Percentiles rank a stretch among this genome's conserved stretches.
phyloP scores from a whole-genome alignment of 495 filamentous ascomycete genomes.

The Aspergillus carlsbadensis region DNA sequence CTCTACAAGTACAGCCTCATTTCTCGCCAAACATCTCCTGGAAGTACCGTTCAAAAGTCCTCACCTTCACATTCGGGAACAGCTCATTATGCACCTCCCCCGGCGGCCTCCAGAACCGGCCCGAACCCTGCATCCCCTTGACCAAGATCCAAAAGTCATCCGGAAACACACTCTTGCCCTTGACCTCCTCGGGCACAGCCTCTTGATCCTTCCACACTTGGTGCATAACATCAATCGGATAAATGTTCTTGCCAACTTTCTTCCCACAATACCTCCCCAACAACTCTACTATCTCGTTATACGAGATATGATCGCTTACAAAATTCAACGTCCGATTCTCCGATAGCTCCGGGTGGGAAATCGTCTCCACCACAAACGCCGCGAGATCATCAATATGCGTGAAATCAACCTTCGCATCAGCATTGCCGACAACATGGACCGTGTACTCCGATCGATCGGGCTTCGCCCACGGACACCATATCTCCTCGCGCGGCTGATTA shows the following conservation, averaged over 20 bases:
- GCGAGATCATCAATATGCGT: constrained; percentile 12
- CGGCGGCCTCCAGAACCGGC: constrained; percentile 14
- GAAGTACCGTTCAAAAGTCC: constrained; percentile 15
- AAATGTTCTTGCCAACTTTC: not conserved
- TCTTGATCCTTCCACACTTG: constrained; percentile 1
- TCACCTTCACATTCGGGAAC: constrained; percentile 10
- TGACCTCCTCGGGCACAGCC: constrained; percentile 1
- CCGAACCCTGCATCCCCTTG: constrained; percentile 13
- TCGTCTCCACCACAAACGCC: constrained; percentile 4
- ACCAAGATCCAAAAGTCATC: constrained; percentile 21
- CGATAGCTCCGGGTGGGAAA: constrained; percentile 2
- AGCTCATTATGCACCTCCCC: constrained; percentile 16
- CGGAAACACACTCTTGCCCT: constrained; percentile 10
- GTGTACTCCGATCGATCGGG: constrained; percentile 1
- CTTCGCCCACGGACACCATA: constrained; percentile 14
- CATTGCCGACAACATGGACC: constrained; percentile 8
- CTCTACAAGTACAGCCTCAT: too few relatives aligned
- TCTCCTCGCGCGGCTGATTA: constrained; percentile 9
- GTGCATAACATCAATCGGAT: constrained; percentile 7
- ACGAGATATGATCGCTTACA: constrained; percentile 14
- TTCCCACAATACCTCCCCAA: constrained; percentile 11
- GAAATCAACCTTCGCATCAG: constrained; percentile 13
- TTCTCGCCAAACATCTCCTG: too few relatives aligned
- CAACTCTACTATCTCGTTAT: constrained; percentile 15
- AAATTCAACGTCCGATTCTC: constrained; percentile 16